Evolutionary conservation across 1,284 basidiomycete genomes (phyloP).

Genomic region (Cerrena zonata): DNA sequence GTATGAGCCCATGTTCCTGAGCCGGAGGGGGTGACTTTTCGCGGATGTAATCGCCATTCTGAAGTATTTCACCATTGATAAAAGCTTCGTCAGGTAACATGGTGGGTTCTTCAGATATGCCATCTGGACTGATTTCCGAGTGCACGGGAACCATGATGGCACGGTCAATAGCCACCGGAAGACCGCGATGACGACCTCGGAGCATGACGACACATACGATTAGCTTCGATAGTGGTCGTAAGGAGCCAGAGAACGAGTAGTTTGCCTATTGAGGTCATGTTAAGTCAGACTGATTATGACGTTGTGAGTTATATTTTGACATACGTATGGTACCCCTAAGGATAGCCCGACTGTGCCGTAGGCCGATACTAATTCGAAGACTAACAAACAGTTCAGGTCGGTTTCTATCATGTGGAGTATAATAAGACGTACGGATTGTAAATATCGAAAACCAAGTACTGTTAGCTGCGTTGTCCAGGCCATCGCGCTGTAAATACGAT

Average conservation of each 20-base stretch:
- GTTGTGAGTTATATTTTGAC: slow-evolving; percentile 19
- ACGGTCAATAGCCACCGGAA: slow-evolving; percentile 85
- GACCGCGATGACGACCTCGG: slow-evolving; percentile 85
- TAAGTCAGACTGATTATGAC: neutral
- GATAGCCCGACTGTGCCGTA: slow-evolving; percentile 89
- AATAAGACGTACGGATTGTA: slow-evolving; percentile 47
- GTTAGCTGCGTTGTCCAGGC: slow-evolving; percentile 39
- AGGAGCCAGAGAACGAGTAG: slow-evolving; percentile 76
- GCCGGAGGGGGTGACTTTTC: neutral
- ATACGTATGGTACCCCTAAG: slow-evolving; percentile 59
- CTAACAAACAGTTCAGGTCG: slow-evolving; percentile 30
- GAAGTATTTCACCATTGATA: neutral
- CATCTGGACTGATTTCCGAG: slow-evolving; percentile 26
- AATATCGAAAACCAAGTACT: slow-evolving; percentile 77
- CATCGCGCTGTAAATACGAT: slow-evolving; percentile 27
- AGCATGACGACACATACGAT: slow-evolving; percentile 86
- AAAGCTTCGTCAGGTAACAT: slow-evolving; percentile 23
- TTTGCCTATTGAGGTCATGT: slow-evolving; percentile 45
- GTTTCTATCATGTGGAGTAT: neutral
- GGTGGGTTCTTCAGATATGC: too few relatives aligned
- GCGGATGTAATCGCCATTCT: neutral
- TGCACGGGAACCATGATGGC: slow-evolving; percentile 73
- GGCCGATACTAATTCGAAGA: slow-evolving; percentile 85
- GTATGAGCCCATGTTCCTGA: neutral
- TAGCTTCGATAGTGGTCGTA: slow-evolving; percentile 80